These are phyloP conservation scores for Emydomyces testavorans DNA, from an alignment of 2,329 filamentous ascomycete genomes.

Conservation along the genomic window DNA sequence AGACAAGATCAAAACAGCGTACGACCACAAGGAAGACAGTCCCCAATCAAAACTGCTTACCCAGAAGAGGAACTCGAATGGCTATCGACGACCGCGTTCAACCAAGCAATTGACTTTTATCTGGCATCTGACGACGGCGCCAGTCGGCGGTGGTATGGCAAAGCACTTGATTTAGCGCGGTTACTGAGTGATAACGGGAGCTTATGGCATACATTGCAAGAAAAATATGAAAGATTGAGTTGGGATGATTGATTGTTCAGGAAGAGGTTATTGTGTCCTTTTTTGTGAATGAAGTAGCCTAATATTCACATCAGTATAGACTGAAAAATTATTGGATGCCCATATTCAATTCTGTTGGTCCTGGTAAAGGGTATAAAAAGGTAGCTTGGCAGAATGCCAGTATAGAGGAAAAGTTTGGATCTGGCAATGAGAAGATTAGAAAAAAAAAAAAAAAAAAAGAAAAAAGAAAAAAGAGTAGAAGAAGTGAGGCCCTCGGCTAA, in stretches of 20 bases:
- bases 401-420: background rate
- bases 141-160: constrained; percentile 29
- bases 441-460: background rate
- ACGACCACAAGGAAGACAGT: constrained; percentile 15
- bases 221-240: constrained; percentile 23
- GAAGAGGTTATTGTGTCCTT: background rate
- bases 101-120: constrained; percentile 46
- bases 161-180: constrained; percentile 27
- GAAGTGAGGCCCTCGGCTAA: too few relatives aligned
- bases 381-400: background rate
- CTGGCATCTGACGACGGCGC: constrained; percentile 22
- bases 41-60: constrained; percentile 34
- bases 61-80: constrained; percentile 47
- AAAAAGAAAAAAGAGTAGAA: background rate
- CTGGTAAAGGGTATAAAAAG: background rate
- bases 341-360: too few relatives aligned
- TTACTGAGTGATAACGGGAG: constrained; percentile 20
- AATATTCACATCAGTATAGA: too few relatives aligned
- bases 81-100: constrained; percentile 46
- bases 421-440: background rate
- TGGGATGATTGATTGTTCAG: constrained; percentile 15
- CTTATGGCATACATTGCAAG: constrained; percentile 21
- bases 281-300: too few relatives aligned
- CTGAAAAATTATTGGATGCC: too few relatives aligned
- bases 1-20: constrained; percentile 14